phyloP scores from a whole-genome alignment of 2,329 filamentous ascomycete genomes.

The Achaetomium macrosporum region DNA sequence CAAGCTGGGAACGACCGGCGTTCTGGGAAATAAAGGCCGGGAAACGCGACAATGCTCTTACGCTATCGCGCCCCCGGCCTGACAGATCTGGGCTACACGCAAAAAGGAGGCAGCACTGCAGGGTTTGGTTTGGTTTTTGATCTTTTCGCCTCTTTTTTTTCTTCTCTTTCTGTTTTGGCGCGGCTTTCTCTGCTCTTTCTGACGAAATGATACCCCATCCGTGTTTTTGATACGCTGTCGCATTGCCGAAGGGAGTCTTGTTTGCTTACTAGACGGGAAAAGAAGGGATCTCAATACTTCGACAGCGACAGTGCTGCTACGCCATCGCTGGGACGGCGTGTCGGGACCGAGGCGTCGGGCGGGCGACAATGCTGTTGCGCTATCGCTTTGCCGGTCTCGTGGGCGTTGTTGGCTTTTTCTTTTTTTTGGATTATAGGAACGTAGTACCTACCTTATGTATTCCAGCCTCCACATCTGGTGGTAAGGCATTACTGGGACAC shows the following conservation, averaged over 20 bases:
- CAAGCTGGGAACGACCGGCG: slow-evolving; percentile 22
- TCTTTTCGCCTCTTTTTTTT: slow-evolving; percentile 19
- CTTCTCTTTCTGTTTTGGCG: slow-evolving; percentile 14
- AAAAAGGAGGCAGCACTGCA: neutral
- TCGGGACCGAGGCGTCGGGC: slow-evolving; percentile 39
- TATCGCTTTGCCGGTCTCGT: slow-evolving; percentile 46
- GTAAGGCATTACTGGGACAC: no score
- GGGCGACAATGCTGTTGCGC: slow-evolving; percentile 50
- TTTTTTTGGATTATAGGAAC: neutral
- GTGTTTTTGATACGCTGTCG: slow-evolving; percentile 49
- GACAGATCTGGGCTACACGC: slow-evolving; percentile 6
- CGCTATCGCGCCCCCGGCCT: slow-evolving; percentile 31
- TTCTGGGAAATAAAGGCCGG: slow-evolving; percentile 20
- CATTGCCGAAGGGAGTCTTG: slow-evolving; percentile 16
- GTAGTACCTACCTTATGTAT: neutral
- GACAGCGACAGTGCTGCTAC: slow-evolving; percentile 51
- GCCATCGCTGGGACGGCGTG: slow-evolving; percentile 51
- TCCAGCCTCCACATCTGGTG: no score
- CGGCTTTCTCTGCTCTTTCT: slow-evolving; percentile 26
- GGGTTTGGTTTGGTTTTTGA: slow-evolving; percentile 10
- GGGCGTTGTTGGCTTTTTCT: slow-evolving; percentile 33
- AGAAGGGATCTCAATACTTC: slow-evolving; percentile 31
- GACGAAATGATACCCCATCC: slow-evolving; percentile 46
- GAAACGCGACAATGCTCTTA: slow-evolving; percentile 34
- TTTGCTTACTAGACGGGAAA: neutral